These are phyloP conservation scores for Cryptococcus neoformans DNA, from an alignment of 1,284 basidiomycete genomes.

Conservation along the genomic window DNA sequence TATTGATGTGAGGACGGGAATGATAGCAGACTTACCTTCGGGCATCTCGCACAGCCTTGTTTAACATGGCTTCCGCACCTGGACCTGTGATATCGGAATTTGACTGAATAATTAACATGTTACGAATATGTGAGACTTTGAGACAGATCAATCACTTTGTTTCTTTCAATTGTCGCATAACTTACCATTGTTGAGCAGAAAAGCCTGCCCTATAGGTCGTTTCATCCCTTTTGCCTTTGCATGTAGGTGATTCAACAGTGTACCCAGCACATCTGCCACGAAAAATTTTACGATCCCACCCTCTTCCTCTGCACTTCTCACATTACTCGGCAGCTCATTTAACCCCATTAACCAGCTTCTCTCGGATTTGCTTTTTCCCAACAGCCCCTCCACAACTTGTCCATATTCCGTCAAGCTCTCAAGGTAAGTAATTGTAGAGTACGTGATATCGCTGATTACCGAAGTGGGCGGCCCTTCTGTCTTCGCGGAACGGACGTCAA, in stretches of 20 bases:
- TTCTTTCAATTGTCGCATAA: slow-evolving; percentile 3
- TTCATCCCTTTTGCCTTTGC: slow-evolving; percentile 33
- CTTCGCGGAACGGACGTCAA: slow-evolving; percentile 37
- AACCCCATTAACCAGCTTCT: slow-evolving; percentile 51
- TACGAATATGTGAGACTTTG: slow-evolving; percentile 48
- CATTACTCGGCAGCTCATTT: slow-evolving; percentile 34
- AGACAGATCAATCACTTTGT: not conserved
- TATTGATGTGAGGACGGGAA: not conserved
- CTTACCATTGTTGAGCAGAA: slow-evolving; percentile 49
- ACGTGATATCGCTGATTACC: slow-evolving; percentile 36
- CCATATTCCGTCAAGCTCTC: slow-evolving; percentile 42
- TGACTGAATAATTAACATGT: slow-evolving; percentile 28
- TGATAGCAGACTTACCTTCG: slow-evolving; percentile 25
- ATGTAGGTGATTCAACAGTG: slow-evolving; percentile 39
- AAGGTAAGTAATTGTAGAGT: slow-evolving; percentile 44
- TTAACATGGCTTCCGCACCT: slow-evolving; percentile 47
- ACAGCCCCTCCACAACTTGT: slow-evolving; percentile 32
- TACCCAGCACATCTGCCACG: slow-evolving; percentile 45
- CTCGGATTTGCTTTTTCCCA: slow-evolving; percentile 40
- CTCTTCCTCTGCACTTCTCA: slow-evolving; percentile 32
- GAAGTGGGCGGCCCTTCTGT: slow-evolving; percentile 16
- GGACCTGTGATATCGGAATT: slow-evolving; percentile 46
- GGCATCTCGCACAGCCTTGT: slow-evolving; percentile 45
- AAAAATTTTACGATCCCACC: slow-evolving; percentile 47
- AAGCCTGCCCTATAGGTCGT: slow-evolving; percentile 36